Percentiles rank a stretch among this genome's conserved stretches.
Conservation (phyloP, 345 rosid species). For the Syzygium jambos region DNA sequence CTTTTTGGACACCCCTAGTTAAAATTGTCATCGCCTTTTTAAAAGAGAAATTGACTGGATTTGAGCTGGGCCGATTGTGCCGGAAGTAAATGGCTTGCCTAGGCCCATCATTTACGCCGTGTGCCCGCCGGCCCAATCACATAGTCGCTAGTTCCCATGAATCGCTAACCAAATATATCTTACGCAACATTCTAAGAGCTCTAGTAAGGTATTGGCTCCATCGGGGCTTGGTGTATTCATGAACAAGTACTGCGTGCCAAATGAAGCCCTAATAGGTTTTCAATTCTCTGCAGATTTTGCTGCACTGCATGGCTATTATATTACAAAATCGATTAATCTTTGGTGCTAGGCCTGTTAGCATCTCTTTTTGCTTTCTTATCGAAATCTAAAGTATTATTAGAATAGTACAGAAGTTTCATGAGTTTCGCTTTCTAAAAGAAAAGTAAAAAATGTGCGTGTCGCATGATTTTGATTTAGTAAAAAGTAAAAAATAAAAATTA, state of each 20-base stretch:
- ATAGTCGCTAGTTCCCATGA: neutral
- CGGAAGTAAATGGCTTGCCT: no score
- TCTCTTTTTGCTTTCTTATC: neutral
- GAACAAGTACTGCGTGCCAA: neutral
- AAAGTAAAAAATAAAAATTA: neutral
- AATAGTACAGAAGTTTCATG: neutral
- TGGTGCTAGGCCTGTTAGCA: neutral
- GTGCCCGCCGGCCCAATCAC: neutral
- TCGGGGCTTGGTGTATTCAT: no score
- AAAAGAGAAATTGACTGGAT: neutral
- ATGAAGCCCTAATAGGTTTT: neutral
- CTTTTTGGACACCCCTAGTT: no score
- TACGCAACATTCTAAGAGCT: neutral
- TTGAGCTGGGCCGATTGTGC: neutral
- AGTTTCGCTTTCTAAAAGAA: neutral
- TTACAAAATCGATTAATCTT: neutral
- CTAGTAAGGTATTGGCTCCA: no score
- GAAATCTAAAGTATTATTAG: neutral
- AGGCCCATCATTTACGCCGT: no score
- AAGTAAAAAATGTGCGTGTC: neutral
- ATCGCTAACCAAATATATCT: neutral
- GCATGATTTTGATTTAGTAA: neutral
- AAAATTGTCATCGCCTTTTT: no score
- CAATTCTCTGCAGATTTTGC: neutral
- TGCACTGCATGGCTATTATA: neutral